Conservation (phyloP, 805 yeast genomes). For the Komagataella populi region DNA sequence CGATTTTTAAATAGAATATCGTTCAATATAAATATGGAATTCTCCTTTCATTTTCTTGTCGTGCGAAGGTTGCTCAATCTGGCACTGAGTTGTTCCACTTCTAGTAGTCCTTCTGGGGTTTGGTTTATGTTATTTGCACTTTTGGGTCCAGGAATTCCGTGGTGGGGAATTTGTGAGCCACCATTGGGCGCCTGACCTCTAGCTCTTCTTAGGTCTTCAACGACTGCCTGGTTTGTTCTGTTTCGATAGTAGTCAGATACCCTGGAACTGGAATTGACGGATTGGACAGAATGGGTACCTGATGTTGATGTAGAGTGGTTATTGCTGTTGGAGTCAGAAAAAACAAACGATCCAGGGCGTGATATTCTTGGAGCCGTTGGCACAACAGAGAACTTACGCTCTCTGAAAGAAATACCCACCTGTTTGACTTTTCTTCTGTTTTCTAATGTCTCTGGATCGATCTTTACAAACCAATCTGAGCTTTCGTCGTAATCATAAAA, state of each 20-base stretch:
- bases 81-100: background rate
- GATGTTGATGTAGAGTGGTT: background rate
- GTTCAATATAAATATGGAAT: background rate
- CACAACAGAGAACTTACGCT: constrained; percentile 58
- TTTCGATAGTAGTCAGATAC: background rate
- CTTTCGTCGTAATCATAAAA: constrained; percentile 77
- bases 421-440: constrained; percentile 51
- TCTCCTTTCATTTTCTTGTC: background rate
- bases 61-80: background rate
- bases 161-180: background rate
- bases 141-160: background rate
- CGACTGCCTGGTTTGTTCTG: background rate
- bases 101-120: background rate
- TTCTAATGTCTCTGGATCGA: constrained; percentile 28
- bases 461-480: constrained; percentile 64
- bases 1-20: background rate
- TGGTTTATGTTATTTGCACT: background rate
- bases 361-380: constrained; percentile 52
- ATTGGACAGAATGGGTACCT: background rate
- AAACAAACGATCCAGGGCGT: background rate
- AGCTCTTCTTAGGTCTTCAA: background rate
- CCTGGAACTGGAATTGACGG: background rate
- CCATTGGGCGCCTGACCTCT: background rate
- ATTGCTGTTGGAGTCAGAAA: background rate
- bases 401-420: constrained; percentile 56